Evolutionary conservation across 2,329 filamentous ascomycete genomes (phyloP).

Genomic region (Penicillium sp.): DNA sequence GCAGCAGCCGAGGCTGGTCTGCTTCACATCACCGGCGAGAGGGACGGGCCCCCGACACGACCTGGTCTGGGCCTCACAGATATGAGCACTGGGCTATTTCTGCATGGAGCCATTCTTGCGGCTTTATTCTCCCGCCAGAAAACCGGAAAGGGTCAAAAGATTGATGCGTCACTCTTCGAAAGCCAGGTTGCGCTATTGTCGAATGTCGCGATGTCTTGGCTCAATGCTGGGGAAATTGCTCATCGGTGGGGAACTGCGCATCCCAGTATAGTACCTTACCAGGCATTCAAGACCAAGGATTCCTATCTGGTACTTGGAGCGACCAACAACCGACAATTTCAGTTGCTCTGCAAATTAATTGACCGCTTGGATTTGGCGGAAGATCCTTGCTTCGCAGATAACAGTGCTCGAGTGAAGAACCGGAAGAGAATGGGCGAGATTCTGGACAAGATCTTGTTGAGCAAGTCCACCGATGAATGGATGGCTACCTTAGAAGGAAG

Average conservation of each 20-base stretch:
- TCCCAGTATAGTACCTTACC: constrained; percentile 50
- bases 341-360: constrained; percentile 62
- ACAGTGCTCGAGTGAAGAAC: constrained; percentile 61
- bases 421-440: constrained; percentile 38
- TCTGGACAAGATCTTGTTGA: constrained; percentile 34
- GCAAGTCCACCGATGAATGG: constrained; percentile 45
- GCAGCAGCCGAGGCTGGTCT: constrained; percentile 46
- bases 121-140: constrained; percentile 41
- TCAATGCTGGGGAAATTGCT: constrained; percentile 43
- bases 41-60: constrained; percentile 41
- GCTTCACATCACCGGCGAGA: constrained; percentile 47
- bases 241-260: constrained; percentile 49
- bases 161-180: constrained; percentile 50
- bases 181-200: constrained; percentile 42
- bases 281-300: constrained; percentile 64
- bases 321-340: constrained; percentile 70
- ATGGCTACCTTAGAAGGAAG: constrained; percentile 41
- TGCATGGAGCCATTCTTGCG: constrained; percentile 47
- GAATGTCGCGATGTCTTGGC: constrained; percentile 44
- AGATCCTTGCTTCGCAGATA: constrained; percentile 61
- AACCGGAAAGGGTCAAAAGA: constrained; percentile 44
- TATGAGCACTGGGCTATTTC: constrained; percentile 48
- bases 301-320: constrained; percentile 70
- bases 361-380: constrained; percentile 61
- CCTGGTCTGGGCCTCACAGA: constrained; percentile 47